These are phyloP conservation scores for Elongisporangium undulatum DNA, from an alignment of 352 stramenopile species.

Conservation along the genomic window DNA sequence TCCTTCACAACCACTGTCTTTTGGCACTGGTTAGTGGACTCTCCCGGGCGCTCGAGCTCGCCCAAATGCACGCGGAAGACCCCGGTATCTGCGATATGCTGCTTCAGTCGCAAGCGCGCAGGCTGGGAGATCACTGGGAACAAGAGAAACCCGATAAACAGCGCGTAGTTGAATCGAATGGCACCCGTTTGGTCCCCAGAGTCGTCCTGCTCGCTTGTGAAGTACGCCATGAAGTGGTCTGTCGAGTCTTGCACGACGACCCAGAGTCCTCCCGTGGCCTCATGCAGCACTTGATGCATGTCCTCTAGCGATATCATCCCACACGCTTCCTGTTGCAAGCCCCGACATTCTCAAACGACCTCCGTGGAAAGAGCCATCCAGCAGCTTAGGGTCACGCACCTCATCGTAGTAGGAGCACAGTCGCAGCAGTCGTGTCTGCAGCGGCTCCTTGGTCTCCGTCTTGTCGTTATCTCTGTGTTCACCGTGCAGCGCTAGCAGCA, in stretches of 20 bases:
- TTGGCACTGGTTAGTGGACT: slow-evolving; percentile 6
- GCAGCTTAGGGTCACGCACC: neutral
- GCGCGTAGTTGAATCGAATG: slow-evolving; percentile 27
- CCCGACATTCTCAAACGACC: neutral
- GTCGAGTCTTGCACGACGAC: neutral
- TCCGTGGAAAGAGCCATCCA: neutral
- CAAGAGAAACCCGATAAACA: slow-evolving; percentile 56
- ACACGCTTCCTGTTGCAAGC: neutral
- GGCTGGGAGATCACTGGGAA: slow-evolving; percentile 26
- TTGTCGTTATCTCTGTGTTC: neutral
- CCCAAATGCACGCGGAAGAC: slow-evolving; percentile 16
- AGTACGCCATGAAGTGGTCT: neutral
- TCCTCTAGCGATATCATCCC: neutral
- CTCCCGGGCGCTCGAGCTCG: neutral
- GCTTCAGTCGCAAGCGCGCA: slow-evolving; percentile 13
- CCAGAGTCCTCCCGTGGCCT: neutral
- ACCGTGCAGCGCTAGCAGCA: neutral
- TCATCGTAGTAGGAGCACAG: neutral
- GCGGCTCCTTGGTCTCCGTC: neutral
- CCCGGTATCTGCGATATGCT: slow-evolving; percentile 10
- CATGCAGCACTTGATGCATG: neutral
- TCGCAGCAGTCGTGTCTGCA: neutral
- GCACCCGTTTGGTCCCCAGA: neutral
- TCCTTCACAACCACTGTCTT: slow-evolving; percentile 20
- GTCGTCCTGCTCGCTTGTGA: neutral